A percentile compares a stretch with the other conserved stretches of the same genome.
phyloP scores from a whole-genome alignment of 73 alveolate genomes.

The Paramecium pentaurelia region DNA sequence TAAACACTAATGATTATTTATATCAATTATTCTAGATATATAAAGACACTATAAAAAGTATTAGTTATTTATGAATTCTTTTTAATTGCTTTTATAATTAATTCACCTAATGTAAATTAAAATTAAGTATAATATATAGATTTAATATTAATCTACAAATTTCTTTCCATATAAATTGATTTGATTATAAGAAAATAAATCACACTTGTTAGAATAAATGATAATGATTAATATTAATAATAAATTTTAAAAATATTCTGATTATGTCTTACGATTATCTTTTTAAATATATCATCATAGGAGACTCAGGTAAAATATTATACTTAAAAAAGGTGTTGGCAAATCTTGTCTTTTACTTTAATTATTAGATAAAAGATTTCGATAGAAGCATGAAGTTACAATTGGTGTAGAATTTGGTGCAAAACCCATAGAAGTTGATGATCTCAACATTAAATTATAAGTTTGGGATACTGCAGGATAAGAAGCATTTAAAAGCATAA shows the following conservation, averaged over 20 bases:
- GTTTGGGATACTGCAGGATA: slow-evolving; percentile 74
- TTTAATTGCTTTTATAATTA: no score
- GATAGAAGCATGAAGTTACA: slow-evolving; percentile 88
- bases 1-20: no score
- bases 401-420: slow-evolving; percentile 96
- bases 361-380: slow-evolving; percentile 87
- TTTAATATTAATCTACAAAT: neutral
- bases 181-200: neutral
- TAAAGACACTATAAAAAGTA: no score
- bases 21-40: no score
- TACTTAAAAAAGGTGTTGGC: slow-evolving; percentile 78
- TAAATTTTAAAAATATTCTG: neutral
- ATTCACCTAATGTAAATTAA: neutral
- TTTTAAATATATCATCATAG: slow-evolving; percentile 83
- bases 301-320: slow-evolving; percentile 75
- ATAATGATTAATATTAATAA: neutral
- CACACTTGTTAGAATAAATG: neutral
- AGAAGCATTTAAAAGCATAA: slow-evolving; percentile 10
- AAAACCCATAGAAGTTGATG: slow-evolving; percentile 76
- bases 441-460: slow-evolving; percentile 73
- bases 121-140: neutral
- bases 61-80: neutral
- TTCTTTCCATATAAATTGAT: neutral
- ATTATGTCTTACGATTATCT: slow-evolving; percentile 69
- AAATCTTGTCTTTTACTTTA: slow-evolving; percentile 84